These are phyloP conservation scores for Calycina marina DNA, from an alignment of 2,329 filamentous ascomycete genomes.

Conservation along the genomic window DNA sequence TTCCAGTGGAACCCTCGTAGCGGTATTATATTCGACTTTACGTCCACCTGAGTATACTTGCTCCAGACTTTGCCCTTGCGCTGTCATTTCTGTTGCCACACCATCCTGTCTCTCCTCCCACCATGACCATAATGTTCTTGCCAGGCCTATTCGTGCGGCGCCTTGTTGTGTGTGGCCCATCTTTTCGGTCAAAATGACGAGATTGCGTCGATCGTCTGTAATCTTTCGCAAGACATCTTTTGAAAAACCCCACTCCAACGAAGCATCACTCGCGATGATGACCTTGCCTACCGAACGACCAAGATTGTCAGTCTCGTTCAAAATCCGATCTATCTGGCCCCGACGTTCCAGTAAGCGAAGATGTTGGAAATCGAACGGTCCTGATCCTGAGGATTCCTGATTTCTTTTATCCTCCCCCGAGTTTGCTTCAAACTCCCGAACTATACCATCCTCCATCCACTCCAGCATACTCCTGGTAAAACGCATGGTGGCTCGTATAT, in stretches of 20 bases:
- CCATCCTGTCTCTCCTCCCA: constrained; percentile 57
- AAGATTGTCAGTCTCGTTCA: constrained; percentile 29
- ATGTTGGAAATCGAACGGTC: constrained; percentile 83
- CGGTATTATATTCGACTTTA: constrained; percentile 44
- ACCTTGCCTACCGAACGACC: constrained; percentile 44
- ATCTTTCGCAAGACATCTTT: constrained; percentile 63
- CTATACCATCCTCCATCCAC: constrained; percentile 97
- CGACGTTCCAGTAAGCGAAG: constrained; percentile 71
- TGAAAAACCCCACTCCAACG: constrained; percentile 90
- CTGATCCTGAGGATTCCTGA: constrained; percentile 38
- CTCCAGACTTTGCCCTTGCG: constrained; percentile 43
- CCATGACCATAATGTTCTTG: constrained; percentile 65
- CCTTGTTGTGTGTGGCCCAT: constrained; percentile 27
- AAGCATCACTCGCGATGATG: constrained; percentile 81
- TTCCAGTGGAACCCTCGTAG: constrained; percentile 50
- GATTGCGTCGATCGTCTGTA: constrained; percentile 62
- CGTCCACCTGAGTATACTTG: constrained; percentile 51
- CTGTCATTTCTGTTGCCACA: constrained; percentile 39
- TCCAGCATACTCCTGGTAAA: constrained; percentile 93
- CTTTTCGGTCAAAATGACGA: constrained; percentile 77
- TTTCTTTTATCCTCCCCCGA: constrained; percentile 26
- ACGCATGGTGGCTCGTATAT: constrained; percentile 75
- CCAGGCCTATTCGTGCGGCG: constrained; percentile 30
- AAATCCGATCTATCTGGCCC: constrained; percentile 61
- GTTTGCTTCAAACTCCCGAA: constrained; percentile 75